Conservation (phyloP, 768 basidiomycete species). For the Boletus rufocinnamomeus region DNA sequence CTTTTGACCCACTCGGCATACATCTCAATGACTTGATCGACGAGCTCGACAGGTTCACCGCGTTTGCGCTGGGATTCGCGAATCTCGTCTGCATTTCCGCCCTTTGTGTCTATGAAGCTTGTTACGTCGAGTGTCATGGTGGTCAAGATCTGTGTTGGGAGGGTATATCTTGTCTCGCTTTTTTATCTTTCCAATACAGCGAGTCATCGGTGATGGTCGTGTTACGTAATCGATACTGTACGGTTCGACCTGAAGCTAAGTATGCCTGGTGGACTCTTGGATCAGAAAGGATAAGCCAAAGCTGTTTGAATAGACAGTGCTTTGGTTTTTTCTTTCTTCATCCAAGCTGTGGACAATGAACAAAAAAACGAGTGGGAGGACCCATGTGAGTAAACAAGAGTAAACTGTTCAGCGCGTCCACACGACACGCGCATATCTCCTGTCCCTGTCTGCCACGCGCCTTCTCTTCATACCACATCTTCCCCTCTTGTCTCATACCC, state of each 20-base stretch:
- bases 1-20: slow-evolving; percentile 94
- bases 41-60: slow-evolving; percentile 84
- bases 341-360: background rate
- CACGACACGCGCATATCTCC: slow-evolving; percentile 11
- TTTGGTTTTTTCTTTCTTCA: background rate
- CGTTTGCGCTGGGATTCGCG: slow-evolving; percentile 91
- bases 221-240: slow-evolving; percentile 18
- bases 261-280: no score
- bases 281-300: background rate
- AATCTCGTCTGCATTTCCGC: slow-evolving; percentile 89
- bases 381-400: slow-evolving; percentile 25
- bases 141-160: background rate
- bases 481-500: background rate
- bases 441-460: slow-evolving; percentile 1
- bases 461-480: background rate
- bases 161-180: background rate
- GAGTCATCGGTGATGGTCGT: background rate
- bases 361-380: background rate
- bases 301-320: background rate
- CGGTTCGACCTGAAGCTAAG: background rate
- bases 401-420: slow-evolving; percentile 18
- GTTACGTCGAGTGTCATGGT: slow-evolving; percentile 82
- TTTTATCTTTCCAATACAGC: background rate
- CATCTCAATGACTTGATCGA: slow-evolving; percentile 92
- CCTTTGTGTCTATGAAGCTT: slow-evolving; percentile 82